Conservation (phyloP, 345 rosid species). For the Sisymbrium altissimum region DNA sequence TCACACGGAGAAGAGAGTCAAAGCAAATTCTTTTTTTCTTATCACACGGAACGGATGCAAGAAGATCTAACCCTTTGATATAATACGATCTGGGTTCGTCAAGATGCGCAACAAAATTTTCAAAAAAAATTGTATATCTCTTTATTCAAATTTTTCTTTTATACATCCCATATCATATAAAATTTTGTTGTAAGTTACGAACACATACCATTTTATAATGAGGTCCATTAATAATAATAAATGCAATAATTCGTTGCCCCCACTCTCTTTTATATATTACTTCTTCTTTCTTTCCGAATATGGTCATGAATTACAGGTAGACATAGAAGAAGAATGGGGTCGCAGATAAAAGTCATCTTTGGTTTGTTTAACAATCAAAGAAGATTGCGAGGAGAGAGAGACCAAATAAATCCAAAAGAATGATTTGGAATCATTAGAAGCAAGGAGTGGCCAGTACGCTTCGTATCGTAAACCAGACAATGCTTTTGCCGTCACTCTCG, state of each 20-base stretch:
- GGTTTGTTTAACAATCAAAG: neutral
- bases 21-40: neutral
- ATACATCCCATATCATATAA: neutral
- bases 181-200: slow-evolving; percentile 18
- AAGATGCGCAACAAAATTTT: slow-evolving; percentile 22
- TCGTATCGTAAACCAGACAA: neutral
- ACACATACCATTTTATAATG: slow-evolving; percentile 9
- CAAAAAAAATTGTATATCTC: slow-evolving; percentile 27
- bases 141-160: slow-evolving; percentile 21
- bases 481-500: slow-evolving; percentile 6
- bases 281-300: slow-evolving; percentile 6
- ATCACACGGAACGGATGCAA: slow-evolving; percentile 31
- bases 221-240: slow-evolving; percentile 7
- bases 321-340: slow-evolving; percentile 2
- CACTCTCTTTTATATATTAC: neutral
- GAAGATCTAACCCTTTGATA: slow-evolving; percentile 27
- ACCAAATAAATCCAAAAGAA: slow-evolving; percentile 21
- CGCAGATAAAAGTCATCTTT: slow-evolving; percentile 1
- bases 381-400: slow-evolving; percentile 6
- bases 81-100: slow-evolving; percentile 18
- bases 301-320: slow-evolving; percentile 2
- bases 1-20: slow-evolving; percentile 11
- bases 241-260: slow-evolving; percentile 25
- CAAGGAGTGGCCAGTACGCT: slow-evolving; percentile 30
- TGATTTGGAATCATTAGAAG: slow-evolving; percentile 33